phyloP scores from a whole-genome alignment of 164 flowering plant genomes.

The Houttuynia cordata region DNA sequence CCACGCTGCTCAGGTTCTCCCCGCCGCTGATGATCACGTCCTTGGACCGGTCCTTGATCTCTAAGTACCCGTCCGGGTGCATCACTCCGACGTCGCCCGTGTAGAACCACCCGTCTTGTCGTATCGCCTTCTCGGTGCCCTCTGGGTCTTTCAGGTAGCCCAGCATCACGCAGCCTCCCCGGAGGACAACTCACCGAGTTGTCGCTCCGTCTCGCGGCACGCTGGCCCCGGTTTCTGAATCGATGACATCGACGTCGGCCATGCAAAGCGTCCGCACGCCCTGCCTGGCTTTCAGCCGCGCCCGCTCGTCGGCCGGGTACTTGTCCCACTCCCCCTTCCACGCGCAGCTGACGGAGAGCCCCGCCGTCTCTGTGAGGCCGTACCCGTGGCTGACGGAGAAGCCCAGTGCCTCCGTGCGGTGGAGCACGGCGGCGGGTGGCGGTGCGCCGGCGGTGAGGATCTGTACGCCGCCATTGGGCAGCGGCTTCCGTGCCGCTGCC shows the following conservation, averaged over 20 bases:
- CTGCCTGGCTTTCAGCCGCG: slow-evolving; percentile 38
- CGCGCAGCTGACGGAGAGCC: slow-evolving; percentile 26
- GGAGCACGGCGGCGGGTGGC: slow-evolving; percentile 34
- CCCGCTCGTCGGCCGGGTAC: slow-evolving; percentile 27
- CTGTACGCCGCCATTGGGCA: slow-evolving; percentile 18
- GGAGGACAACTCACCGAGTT: slow-evolving; percentile 34
- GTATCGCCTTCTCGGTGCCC: slow-evolving; percentile 16
- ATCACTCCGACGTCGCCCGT: slow-evolving; percentile 36
- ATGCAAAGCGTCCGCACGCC: slow-evolving; percentile 23
- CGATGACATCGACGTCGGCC: slow-evolving; percentile 29
- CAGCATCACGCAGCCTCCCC: slow-evolving; percentile 27
- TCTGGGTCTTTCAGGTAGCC: slow-evolving; percentile 31
- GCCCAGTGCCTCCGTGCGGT: slow-evolving; percentile 27
- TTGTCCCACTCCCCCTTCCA: slow-evolving; percentile 44
- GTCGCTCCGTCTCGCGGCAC: slow-evolving; percentile 26
- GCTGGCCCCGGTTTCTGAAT: slow-evolving; percentile 15
- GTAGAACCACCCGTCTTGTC: slow-evolving; percentile 23
- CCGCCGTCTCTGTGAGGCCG: slow-evolving; percentile 46
- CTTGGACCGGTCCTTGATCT: slow-evolving; percentile 30
- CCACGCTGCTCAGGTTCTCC: slow-evolving; percentile 42
- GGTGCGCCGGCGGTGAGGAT: slow-evolving; percentile 47
- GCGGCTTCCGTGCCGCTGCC: slow-evolving; percentile 3
- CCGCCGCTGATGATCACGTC: slow-evolving; percentile 49
- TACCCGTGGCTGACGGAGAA: slow-evolving; percentile 39
- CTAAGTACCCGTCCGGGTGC: slow-evolving; percentile 31